Percentiles rank a stretch among this genome's conserved stretches.
Evolutionary conservation across 305 asterid genomes (phyloP).

Genomic region (Striga hermonthica): DNA sequence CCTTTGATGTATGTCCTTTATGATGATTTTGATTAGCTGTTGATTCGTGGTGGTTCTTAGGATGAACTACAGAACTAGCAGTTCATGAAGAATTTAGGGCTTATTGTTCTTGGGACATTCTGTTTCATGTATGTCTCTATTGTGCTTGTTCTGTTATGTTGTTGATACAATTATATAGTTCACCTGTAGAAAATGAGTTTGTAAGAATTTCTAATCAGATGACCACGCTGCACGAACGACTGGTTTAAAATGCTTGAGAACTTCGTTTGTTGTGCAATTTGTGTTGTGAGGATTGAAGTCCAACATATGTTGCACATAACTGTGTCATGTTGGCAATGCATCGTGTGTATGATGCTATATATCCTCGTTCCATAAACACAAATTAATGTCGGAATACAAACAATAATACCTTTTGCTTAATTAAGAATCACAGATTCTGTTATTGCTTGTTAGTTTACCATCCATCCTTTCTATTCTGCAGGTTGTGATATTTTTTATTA

Average conservation of each 20-base stretch:
- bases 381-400: too few species aligned
- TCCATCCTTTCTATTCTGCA: neutral
- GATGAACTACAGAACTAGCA: too few species aligned
- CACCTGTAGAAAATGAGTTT: slow-evolving; percentile 5
- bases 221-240: neutral
- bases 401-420: too few species aligned
- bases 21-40: neutral
- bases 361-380: too few species aligned
- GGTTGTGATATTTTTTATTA: neutral
- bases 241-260: neutral
- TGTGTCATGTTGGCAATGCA: neutral
- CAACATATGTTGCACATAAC: neutral
- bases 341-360: too few species aligned
- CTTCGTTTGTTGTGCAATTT: neutral
- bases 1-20: neutral
- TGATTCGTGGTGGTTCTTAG: neutral
- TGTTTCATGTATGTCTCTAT: neutral
- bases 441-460: neutral
- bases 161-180: neutral
- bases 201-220: slow-evolving; percentile 2
- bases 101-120: neutral
- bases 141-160: neutral
- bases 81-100: neutral
- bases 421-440: too few species aligned
- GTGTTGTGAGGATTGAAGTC: neutral